phyloP scores from a whole-genome alignment of 2,329 filamentous ascomycete genomes.

The Thielaviopsis punctulata region DNA sequence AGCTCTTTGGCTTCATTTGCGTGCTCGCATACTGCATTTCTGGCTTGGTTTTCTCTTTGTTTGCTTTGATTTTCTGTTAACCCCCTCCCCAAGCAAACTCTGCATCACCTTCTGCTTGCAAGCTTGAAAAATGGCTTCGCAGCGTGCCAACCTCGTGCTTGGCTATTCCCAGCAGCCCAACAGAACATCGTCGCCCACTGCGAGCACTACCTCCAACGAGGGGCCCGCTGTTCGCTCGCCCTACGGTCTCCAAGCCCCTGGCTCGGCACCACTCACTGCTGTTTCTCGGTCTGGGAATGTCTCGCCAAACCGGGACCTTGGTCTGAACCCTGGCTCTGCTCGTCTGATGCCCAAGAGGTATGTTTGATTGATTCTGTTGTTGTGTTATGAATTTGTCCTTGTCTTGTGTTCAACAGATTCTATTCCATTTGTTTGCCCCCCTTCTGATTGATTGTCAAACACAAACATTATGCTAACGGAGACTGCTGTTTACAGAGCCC shows the following conservation, averaged over 20 bases:
- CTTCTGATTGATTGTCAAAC: no score
- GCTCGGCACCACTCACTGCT: constrained; percentile 39
- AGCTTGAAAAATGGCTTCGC: constrained; percentile 5
- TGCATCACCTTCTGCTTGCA: not conserved
- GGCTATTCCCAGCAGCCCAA: constrained; percentile 59
- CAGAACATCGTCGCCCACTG: constrained; percentile 62
- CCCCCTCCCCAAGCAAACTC: not conserved
- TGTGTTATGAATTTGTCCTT: not conserved
- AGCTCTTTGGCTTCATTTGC: no score
- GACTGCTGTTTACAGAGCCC: constrained; percentile 42
- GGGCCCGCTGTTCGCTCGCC: constrained; percentile 52
- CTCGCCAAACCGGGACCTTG: constrained; percentile 86
- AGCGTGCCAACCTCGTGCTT: constrained; percentile 38
- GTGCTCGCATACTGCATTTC: no score
- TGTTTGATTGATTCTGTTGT: constrained; percentile 19
- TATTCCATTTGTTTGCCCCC: no score
- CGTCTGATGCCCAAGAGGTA: constrained; percentile 89
- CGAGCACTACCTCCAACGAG: constrained; percentile 67
- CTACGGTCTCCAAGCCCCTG: constrained; percentile 49
- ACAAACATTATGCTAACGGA: not conserved
- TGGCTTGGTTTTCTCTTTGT: no score
- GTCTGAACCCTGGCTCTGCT: constrained; percentile 31
- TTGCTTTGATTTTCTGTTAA: not conserved
- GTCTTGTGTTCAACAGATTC: not conserved
- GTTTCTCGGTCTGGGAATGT: constrained; percentile 67